phyloP scores from a whole-genome alignment of 2,329 filamentous ascomycete genomes.

The Ascochyta fabae region DNA sequence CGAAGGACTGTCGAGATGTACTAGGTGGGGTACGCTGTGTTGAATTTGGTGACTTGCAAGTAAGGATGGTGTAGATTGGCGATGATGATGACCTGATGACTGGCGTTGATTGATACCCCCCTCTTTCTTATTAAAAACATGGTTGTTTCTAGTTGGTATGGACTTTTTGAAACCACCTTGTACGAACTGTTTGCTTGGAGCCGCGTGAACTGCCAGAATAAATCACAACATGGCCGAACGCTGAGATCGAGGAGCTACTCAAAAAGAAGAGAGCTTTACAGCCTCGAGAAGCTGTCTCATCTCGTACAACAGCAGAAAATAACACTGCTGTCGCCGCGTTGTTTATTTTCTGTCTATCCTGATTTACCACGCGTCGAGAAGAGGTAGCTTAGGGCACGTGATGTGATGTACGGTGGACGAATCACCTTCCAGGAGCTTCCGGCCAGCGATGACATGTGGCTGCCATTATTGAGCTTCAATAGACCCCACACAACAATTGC shows the following conservation, averaged over 20 bases:
- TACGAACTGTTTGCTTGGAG: too few species aligned
- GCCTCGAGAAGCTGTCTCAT: too few species aligned
- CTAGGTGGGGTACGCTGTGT: constrained; percentile 13
- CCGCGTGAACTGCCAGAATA: too few species aligned
- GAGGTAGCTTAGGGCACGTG: background rate
- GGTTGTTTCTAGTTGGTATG: background rate
- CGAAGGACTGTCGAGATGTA: constrained; percentile 46
- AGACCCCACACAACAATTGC: constrained; percentile 14
- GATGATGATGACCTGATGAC: constrained; percentile 6
- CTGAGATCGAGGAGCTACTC: too few species aligned
- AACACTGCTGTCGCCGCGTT: too few species aligned
- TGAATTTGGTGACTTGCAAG: background rate
- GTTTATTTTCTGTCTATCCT: too few species aligned
- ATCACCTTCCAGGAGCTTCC: constrained; percentile 32
- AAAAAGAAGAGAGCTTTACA: too few species aligned
- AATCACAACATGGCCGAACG: too few species aligned
- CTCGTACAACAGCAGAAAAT: too few species aligned
- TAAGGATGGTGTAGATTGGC: background rate
- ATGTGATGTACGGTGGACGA: constrained; percentile 20
- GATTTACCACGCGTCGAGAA: too few species aligned
- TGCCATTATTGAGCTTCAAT: constrained; percentile 30
- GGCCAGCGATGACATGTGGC: constrained; percentile 44
- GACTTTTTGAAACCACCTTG: too few species aligned
- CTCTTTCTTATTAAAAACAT: constrained; percentile 12
- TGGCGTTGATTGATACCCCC: constrained; percentile 32